Evolutionary conservation across 2,329 filamentous ascomycete species (phyloP), one percentile per base, ranked within the genome.

Genomic region (Nigrospora oryzae): DNA sequence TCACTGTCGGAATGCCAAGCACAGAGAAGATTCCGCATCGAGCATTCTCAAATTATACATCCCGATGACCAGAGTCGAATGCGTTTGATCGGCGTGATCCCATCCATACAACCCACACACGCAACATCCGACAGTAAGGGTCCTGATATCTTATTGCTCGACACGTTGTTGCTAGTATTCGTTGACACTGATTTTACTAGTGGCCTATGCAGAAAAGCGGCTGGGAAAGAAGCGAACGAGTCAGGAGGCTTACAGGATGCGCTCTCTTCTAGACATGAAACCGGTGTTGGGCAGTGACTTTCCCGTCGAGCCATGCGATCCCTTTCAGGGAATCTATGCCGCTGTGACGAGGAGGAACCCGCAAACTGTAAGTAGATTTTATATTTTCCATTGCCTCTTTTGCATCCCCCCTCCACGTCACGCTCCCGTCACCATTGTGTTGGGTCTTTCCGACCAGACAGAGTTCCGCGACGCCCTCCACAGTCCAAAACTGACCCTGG

Each of bases 1-100:
- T 50, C 60, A 19, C 63, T 71, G n/a, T 56, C 67, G 11, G 56
- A 63, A 28, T 83, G 80, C 54, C 78, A 83, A 52, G 53, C 65
- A n/a, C 57, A 58, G 8, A 67, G 70, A 46, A 75, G 82, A 32
- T 79, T 85, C 64, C 78, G 83, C 50, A 80, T 87, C 54, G 83
- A 86, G 57, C 83, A 87, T 63, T 64, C 81, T 0, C 83, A 86
- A 53, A 85, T 86, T 52, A 79, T 86, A 47, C 77, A 84, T 54
- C 78, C 79, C 4, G 66, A 70, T 46, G 83, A 86, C 60, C 83
- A 84, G 57, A 62, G 52, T 2, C 73, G 81, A 30, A 77, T 86
- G 54, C 67, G 66, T 43, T 63, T 67, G 5, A 60, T 84, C 5
- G 78, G 77, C 7, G 77, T 86, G 53, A 71, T 86, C 43, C 81